Percentiles rank a stretch among this genome's conserved stretches.
phyloP scores from a whole-genome alignment of 441 rosid species.

The Raphanus hybrid region DNA sequence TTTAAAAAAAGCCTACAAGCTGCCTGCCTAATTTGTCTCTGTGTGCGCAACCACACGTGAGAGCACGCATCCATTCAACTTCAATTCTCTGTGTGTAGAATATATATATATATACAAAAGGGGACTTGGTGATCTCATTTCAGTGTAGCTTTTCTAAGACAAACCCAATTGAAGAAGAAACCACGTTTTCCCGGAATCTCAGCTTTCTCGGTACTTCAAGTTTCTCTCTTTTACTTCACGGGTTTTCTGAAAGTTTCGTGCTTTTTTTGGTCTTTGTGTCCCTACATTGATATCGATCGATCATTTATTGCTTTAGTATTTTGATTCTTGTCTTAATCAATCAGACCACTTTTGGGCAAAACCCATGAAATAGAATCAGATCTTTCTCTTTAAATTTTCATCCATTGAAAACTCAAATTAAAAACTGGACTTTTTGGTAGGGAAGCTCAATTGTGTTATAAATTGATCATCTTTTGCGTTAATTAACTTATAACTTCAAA shows the following conservation, averaged over 20 bases:
- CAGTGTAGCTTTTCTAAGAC: slow-evolving; percentile 26
- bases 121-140: slow-evolving; percentile 13
- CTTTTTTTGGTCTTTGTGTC: slow-evolving; percentile 20
- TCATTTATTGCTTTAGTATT: slow-evolving; percentile 14
- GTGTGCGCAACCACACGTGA: slow-evolving; percentile 39
- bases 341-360: neutral
- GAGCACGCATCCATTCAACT: slow-evolving; percentile 23
- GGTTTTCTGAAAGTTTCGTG: neutral
- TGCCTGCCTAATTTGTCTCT: slow-evolving; percentile 35
- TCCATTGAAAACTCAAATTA: neutral
- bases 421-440: neutral
- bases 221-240: slow-evolving; percentile 29
- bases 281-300: slow-evolving; percentile 20
- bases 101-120: slow-evolving; percentile 9
- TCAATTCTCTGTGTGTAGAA: neutral
- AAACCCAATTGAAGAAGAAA: slow-evolving; percentile 31
- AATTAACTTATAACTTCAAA: neutral
- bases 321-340: neutral
- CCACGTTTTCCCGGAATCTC: neutral
- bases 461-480: slow-evolving; percentile 10
- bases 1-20: slow-evolving; percentile 15
- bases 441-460: neutral
- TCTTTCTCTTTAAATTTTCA: neutral
- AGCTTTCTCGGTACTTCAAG: slow-evolving; percentile 37
- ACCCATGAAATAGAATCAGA: slow-evolving; percentile 11